These are phyloP conservation scores for Arctium lappa DNA, from an alignment of 129 eudicot genomes.

Conservation along the genomic window DNA sequence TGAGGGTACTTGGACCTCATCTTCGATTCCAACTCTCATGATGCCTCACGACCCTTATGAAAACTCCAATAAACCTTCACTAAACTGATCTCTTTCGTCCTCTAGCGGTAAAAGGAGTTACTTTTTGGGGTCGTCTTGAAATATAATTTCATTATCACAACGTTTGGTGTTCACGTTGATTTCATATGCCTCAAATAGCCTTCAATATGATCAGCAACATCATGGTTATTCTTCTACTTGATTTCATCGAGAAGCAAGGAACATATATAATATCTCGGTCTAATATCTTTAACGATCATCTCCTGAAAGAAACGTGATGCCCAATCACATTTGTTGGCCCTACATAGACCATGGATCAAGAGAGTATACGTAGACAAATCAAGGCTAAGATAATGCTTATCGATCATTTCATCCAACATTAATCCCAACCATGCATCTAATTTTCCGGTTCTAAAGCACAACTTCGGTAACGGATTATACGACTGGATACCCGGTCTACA, in stretches of 20 bases:
- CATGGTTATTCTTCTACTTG: slow-evolving; percentile 45
- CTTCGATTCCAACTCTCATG: too few species aligned
- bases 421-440: slow-evolving; percentile 28
- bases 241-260: slow-evolving; percentile 60
- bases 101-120: background rate
- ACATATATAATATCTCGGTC: slow-evolving; percentile 65
- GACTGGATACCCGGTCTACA: slow-evolving; percentile 79
- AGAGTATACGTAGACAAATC: slow-evolving; percentile 68
- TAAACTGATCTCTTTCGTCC: too few species aligned
- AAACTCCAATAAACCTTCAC: too few species aligned
- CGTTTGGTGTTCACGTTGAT: slow-evolving; percentile 27
- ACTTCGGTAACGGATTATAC: slow-evolving; percentile 57
- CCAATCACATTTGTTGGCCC: slow-evolving; percentile 51
- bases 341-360: slow-evolving; percentile 78
- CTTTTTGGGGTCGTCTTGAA: background rate
- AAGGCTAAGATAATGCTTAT: slow-evolving; percentile 65
- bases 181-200: slow-evolving; percentile 61
- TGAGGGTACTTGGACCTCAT: too few species aligned
- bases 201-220: slow-evolving; percentile 60
- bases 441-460: slow-evolving; percentile 46
- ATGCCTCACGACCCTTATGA: too few species aligned
- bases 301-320: slow-evolving; percentile 60
- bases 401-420: slow-evolving; percentile 60
- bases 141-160: background rate
- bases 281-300: slow-evolving; percentile 64